Base-by-base conservation (phyloP, 2,329 filamentous ascomycete species). In the Chrysoporthe deuterocubensis region DNA sequence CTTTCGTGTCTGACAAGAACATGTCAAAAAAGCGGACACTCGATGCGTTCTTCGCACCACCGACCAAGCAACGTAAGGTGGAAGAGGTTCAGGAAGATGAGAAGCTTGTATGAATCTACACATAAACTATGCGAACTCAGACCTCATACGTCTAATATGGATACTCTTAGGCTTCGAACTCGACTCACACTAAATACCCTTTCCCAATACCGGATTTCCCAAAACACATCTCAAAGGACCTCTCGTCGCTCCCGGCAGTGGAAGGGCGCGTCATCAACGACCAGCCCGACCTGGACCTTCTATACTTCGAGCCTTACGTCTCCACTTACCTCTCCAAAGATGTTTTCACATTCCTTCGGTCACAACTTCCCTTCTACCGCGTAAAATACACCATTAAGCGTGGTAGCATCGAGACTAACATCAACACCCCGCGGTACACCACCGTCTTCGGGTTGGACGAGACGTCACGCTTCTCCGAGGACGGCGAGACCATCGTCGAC, bases 271-370 rank as follows among this genome's bases (percentile, higher is more conserved):
- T 76, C 2, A 90, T 94, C 71, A 87, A 88, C 72, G 83, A 93
- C 73, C 88, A 91, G 73, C 85, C 87, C 0, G 86, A 94, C 71
- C 83, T 94, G 0, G 90, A 94, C 75, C 82, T 95, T 0, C 78
- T 94, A 9, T 92, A 92, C 78, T 94, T 90, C 75, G 85, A 92
- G 73, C 91, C 92, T 0, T 94, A 91, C 71, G 83, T 94, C 4
- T 85, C 89, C 0, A 79, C 81, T 2, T 77, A 83, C 14, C 81
- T 87, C 13, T 82, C 87, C 26, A 82, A 83, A 3, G 81, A 86
- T 4, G 77, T 93, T 0, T 95, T 94, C 77, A 80, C 87, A 16
- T 93, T 93, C 74, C 83, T 95, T 1, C 87, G 92, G 1, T 78
- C 82, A n/a, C 85, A 91, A 69, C 78, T 95, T 1, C 90, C 90